Base-by-base conservation (phyloP, 106 monocot genomes). In the Dendrobium officinale region DNA sequence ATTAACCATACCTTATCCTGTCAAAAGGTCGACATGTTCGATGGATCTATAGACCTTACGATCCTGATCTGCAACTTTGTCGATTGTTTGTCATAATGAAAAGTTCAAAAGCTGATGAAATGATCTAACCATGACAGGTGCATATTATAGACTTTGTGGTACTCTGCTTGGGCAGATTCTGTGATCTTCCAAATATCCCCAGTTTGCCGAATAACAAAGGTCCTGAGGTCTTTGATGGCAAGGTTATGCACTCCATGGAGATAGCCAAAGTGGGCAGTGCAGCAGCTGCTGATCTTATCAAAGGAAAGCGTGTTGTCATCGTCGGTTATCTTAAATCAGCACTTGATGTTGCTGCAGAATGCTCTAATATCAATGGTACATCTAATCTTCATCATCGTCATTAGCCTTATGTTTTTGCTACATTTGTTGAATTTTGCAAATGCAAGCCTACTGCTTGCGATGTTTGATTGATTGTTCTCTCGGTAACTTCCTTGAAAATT, bases 181-280 rank as follows among this genome's bases (percentile, higher is more conserved):
- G 88, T 20, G 90, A 84, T 0, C 17, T 79, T 19, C 92, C 90
- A 0, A 88, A 90, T 67, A 80, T 93, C 10, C 93, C 93, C 0
- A 70, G 61, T 6, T 93, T 93, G 26, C 90, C 90, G 16, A 19
- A 67, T 40, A 79, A 81, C 45, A 84, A 83, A 40, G 93, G 93
- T 0, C 83, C 88, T 10, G 88, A 93, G 55, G 85, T 82, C 24
- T 93, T 93, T 59, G 17, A 80, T 26, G 93, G 93, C 2, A 67
- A 78, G 75, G 90, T 88, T 45, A 86, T 93, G 20, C 90, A 93
- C 66, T 85, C 88, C 51, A 86, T 84, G 84, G 89, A 92, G 67
- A 89, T 87, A 73, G 79, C 86, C 10, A 85, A 89, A 55, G 82
- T 92, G 86, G 87, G 73, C 41, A 73, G 56, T 2, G 26, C 6